Evolutionary conservation across 2,329 filamentous ascomycete genomes (phyloP).

Genomic region (Amphichorda felina): DNA sequence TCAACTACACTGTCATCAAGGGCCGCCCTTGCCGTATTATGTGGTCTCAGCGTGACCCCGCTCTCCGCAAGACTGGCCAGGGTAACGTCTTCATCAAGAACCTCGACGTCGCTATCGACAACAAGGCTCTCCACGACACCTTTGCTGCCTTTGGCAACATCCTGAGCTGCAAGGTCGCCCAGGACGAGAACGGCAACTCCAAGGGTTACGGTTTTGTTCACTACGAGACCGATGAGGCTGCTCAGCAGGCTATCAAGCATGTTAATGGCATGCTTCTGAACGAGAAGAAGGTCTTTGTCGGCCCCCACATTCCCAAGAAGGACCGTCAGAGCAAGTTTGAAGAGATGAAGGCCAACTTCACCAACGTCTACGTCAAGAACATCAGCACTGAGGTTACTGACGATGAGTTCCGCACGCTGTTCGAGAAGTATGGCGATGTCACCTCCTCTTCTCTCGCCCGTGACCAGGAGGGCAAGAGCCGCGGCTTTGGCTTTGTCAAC

Average conservation of each 20-base stretch:
- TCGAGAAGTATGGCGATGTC: constrained; percentile 86
- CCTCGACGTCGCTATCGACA: constrained; percentile 95
- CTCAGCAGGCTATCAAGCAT: constrained; percentile 94
- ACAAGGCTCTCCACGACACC: constrained; percentile 99
- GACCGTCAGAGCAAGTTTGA: constrained; percentile 99
- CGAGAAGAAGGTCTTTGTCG: constrained; percentile 99
- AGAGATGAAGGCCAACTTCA: constrained; percentile 99
- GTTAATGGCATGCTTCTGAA: constrained; percentile 99
- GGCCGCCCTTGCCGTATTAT: constrained; percentile 98
- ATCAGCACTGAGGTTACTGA: constrained; percentile 74
- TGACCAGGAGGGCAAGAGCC: constrained; percentile 82
- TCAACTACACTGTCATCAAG: constrained; percentile 99
- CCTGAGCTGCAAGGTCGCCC: constrained; percentile 97
- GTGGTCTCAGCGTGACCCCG: constrained; percentile 99
- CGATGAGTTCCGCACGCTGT: constrained; percentile 87
- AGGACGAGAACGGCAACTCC: constrained; percentile 92
- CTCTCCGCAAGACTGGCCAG: constrained; percentile 97
- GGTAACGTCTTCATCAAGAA: constrained; percentile 99
- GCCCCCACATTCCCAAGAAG: constrained; percentile 99
- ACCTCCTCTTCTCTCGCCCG: constrained; percentile 91
- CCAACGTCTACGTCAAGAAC: constrained; percentile 99
- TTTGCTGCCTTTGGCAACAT: constrained; percentile 99
- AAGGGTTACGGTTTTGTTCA: constrained; percentile 99
- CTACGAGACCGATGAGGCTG: constrained; percentile 98
- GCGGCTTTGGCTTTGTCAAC: constrained; percentile 94